These are phyloP conservation scores for Globisporangium takayamanum DNA, from an alignment of 352 stramenopile genomes.

Conservation along the genomic window DNA sequence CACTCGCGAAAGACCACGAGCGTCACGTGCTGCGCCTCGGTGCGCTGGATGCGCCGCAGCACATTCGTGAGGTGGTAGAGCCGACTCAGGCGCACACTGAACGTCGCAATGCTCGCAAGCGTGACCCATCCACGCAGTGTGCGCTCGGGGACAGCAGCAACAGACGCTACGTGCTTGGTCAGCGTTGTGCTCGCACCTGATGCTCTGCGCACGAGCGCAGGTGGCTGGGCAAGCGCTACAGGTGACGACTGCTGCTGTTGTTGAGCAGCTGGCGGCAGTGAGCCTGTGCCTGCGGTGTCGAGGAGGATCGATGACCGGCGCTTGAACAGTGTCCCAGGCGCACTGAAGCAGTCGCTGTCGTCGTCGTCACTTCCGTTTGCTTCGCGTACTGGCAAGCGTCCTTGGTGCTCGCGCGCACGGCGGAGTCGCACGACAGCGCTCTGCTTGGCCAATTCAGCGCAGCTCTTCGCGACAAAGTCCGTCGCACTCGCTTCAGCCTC, in stretches of 20 bases:
- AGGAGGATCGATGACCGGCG: constrained; percentile 31
- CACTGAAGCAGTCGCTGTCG: neutral
- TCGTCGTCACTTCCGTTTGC: neutral
- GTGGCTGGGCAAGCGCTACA: neutral
- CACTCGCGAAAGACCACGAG: constrained; percentile 33
- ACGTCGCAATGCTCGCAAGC: constrained; percentile 27
- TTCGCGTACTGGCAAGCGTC: neutral
- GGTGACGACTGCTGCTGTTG: neutral
- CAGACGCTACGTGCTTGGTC: neutral
- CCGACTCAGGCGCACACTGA: constrained; percentile 29
- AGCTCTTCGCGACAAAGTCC: constrained; percentile 27
- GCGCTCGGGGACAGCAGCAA: constrained; percentile 5
- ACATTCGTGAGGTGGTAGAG: constrained; percentile 20
- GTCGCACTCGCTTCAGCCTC: constrained; percentile 14
- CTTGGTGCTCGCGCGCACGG: neutral
- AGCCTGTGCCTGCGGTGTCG: constrained; percentile 5
- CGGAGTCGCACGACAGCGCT: constrained; percentile 19
- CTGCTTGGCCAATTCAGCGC: constrained; percentile 19
- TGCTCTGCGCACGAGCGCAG: neutral
- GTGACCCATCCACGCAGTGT: constrained; percentile 29
- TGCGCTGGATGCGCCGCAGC: constrained; percentile 17
- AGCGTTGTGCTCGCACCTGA: neutral
- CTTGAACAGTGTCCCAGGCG: constrained; percentile 12
- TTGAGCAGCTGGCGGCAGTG: constrained; percentile 4
- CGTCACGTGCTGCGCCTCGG: constrained; percentile 24